Evolutionary conservation across 768 basidiomycete species (phyloP).

Genomic region (Trametes sanguinea): DNA sequence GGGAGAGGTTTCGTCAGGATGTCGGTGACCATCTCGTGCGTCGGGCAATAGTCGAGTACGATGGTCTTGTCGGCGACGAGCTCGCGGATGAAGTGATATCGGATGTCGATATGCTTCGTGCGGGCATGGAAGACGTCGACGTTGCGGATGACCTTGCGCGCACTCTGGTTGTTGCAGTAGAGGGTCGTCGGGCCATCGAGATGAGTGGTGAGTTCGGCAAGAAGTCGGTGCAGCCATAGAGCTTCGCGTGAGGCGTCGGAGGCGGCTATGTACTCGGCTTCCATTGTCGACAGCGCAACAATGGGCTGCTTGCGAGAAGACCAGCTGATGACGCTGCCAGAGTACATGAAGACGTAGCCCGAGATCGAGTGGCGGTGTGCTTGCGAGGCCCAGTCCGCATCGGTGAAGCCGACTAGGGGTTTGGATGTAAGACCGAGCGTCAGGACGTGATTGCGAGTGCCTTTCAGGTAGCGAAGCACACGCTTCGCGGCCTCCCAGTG

Average conservation of each 20-base stretch:
- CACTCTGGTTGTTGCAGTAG: conserved; percentile 2
- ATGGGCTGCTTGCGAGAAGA: conserved; percentile 39
- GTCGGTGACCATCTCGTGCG: conserved; percentile 33
- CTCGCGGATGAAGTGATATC: conserved; percentile 37
- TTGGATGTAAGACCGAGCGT: conserved; percentile 17
- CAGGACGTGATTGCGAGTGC: conserved; percentile 14
- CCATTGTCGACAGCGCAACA: conserved; percentile 39
- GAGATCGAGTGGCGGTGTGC: conserved; percentile 26
- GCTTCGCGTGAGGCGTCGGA: conserved; percentile 37
- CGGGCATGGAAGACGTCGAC: conserved; percentile 7
- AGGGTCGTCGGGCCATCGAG: background rate
- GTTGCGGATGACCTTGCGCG: background rate
- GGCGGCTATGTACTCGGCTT: conserved; percentile 43
- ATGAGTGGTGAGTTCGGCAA: background rate
- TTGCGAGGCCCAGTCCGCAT: conserved; percentile 15
- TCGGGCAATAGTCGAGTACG: conserved; percentile 9
- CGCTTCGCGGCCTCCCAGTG: conserved; percentile 31
- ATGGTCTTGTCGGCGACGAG: conserved; percentile 3
- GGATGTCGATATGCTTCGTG: conserved; percentile 41
- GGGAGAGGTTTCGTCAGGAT: conserved; percentile 37
- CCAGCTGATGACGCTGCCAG: conserved; percentile 44
- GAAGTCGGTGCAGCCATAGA: conserved; percentile 35
- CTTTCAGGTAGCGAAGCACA: conserved; percentile 29
- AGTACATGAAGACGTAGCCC: conserved; percentile 36
- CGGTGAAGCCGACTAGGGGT: conserved; percentile 9